Percentiles rank a stretch among this genome's conserved stretches.
These are phyloP conservation scores for Kalaharituber pfeilii DNA, from an alignment of 2,329 filamentous ascomycete species.

Conservation along the genomic window DNA sequence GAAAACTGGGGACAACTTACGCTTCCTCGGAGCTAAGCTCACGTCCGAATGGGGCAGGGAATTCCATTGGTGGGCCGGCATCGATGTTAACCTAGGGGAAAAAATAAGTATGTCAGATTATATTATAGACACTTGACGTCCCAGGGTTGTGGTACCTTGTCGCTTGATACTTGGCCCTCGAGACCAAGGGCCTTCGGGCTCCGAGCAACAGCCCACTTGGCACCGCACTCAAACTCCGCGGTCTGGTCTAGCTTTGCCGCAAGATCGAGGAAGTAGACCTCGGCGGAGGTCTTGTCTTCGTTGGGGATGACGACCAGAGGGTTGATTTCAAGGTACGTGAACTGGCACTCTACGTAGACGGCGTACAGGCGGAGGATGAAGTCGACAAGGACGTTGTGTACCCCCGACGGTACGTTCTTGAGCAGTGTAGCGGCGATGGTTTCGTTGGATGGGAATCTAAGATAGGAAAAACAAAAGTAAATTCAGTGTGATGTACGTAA, in stretches of 20 bases:
- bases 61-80: conserved; percentile 94
- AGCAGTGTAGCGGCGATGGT: conserved; percentile 71
- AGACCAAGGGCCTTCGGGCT: conserved; percentile 77
- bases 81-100: conserved; percentile 48
- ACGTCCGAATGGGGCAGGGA: conserved; percentile 96
- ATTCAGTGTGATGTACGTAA: not conserved
- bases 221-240: conserved; percentile 96
- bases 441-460: conserved; percentile 73
- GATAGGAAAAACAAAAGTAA: not conserved
- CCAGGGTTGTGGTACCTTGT: conserved; percentile 45
- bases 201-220: conserved; percentile 95
- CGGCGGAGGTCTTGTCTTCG: conserved; percentile 72
- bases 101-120: too few species aligned
- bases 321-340: conserved; percentile 99
- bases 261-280: conserved; percentile 94
- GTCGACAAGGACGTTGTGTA: conserved; percentile 97
- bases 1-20: conserved; percentile 11
- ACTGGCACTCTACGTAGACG: conserved; percentile 98
- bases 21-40: conserved; percentile 98
- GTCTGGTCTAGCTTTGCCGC: conserved; percentile 98
- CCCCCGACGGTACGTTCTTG: conserved; percentile 81
- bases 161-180: conserved; percentile 45
- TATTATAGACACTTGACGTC: too few species aligned
- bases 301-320: conserved; percentile 96
- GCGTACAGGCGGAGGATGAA: conserved; percentile 97